Evolutionary conservation across 805 yeast species (phyloP), one percentile per base, ranked within the genome.

Genomic region (Komagataella pastoris): DNA sequence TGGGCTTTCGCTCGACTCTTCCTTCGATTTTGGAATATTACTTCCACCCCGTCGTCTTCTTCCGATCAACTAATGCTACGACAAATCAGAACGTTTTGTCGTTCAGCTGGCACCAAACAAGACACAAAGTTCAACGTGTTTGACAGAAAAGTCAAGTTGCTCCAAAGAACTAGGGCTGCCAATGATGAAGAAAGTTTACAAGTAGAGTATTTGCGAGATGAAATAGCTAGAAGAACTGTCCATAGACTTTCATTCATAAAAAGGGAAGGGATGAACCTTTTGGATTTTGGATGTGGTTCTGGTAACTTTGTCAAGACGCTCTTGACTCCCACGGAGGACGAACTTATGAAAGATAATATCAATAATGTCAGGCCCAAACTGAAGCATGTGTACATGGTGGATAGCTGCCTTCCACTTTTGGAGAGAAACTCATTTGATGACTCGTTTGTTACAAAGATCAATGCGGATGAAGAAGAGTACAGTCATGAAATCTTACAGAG

Each of bases 231-330:
- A 21, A 75, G 86, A 50, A 81, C 89, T 7, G 78, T 86, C 23
- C 95, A 87, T 55, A 72, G 96, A 56, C 65, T 88, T 50, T 81
- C 88, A 2, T 83, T 85, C 63, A 76, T 88, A 49, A 80, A 84
- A 48, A 71, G 89, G 49, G 75, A 76, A 19, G 81, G 86, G 58
- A 69, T 74, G 17, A 69, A 70, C 18, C 74, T 83, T 43, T 65
- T 87, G 53, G 95, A 88, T 61, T 75, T 85, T 53, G 96, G 96
- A 3, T 74, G 83, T 8, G 80, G 85, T 48, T 73, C 82, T 51
- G 95, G 95, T 0, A 81, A 79, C 61, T 61, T 68, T 43, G 68
- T 62, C 47, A 59, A 58, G 56, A 52, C 60, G 36, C 49, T 68
- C 40, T 61, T 65, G 50, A 17, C 23, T 7, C 23, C 63, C 36